A percentile compares a stretch with the other conserved stretches of the same genome.
These are phyloP conservation scores for Stevia rebaudiana DNA, from an alignment of 140 eudicot species.

Conservation along the genomic window DNA sequence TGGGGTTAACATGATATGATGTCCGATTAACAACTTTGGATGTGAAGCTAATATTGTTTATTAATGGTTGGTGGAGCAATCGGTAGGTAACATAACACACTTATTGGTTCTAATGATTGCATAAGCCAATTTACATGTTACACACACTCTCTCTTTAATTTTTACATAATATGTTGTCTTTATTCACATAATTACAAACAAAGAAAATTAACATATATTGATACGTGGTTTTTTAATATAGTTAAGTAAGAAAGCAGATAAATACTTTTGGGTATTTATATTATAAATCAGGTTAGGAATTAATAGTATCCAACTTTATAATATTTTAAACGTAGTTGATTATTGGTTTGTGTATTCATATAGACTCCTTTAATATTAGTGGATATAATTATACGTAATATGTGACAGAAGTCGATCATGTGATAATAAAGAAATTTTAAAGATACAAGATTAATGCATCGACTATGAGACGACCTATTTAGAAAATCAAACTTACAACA, in stretches of 20 bases:
- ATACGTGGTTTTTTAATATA: background rate
- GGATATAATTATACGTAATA: too few species aligned
- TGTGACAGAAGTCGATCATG: background rate
- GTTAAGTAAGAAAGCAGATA: background rate
- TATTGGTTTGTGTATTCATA: background rate
- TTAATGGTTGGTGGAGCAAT: conserved; percentile 29
- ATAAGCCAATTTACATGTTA: conserved; percentile 18
- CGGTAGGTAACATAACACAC: conserved; percentile 22
- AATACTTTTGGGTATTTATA: background rate
- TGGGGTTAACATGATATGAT: conserved; percentile 21
- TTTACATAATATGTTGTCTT: background rate
- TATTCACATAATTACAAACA: background rate
- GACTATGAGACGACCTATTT: too few species aligned
- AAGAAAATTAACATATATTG: conserved; percentile 12
- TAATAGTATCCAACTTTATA: background rate
- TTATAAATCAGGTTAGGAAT: background rate
- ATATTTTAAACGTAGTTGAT: too few species aligned
- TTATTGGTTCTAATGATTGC: conserved; percentile 22
- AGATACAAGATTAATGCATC: too few species aligned
- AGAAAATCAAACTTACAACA: too few species aligned
- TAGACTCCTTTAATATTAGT: background rate
- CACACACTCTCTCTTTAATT: background rate
- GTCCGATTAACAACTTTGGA: conserved; percentile 32
- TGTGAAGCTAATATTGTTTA: conserved; percentile 23
- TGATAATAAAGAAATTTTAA: background rate